Evolutionary conservation across 768 basidiomycete genomes (phyloP).

Genomic region (Chalciporus pseudorubinellus): DNA sequence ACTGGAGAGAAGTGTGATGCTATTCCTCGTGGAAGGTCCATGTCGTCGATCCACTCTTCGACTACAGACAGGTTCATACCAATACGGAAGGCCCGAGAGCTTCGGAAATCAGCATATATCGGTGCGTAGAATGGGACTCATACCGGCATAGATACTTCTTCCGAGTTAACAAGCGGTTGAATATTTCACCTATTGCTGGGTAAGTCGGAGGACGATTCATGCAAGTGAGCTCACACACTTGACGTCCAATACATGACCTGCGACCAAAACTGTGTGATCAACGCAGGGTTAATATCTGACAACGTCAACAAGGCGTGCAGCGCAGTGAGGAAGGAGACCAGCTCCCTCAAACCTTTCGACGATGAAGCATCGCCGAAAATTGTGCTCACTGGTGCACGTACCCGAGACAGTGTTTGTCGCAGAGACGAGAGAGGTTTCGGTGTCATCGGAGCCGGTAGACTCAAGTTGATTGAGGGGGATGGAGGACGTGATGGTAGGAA

Average conservation of each 20-base stretch:
- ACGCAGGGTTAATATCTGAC: conserved; percentile 86
- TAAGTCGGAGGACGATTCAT: conserved; percentile 3
- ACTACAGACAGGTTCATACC: conserved; percentile 79
- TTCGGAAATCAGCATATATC: conserved; percentile 12
- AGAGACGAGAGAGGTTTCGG: conserved; percentile 66
- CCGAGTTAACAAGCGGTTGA: conserved; percentile 82
- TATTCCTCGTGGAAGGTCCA: conserved; percentile 77
- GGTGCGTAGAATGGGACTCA: conserved; percentile 12
- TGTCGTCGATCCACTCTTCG: conserved; percentile 89
- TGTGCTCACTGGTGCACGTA: conserved; percentile 49
- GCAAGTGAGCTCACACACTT: conserved; percentile 51
- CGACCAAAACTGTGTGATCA: conserved; percentile 90
- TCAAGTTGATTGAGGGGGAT: conserved; percentile 48
- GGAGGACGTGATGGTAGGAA: conserved; percentile 46
- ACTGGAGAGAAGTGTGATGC: conserved; percentile 81
- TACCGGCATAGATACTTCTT: conserved; percentile 94
- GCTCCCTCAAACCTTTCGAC: conserved; percentile 46
- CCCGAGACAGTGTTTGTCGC: conserved; percentile 58
- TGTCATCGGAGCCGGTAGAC: conserved; percentile 43
- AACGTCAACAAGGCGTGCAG: conserved; percentile 79
- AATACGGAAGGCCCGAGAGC: conserved; percentile 87
- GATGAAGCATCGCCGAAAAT: conserved; percentile 47
- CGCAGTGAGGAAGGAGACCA: conserved; percentile 81
- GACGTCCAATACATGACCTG: conserved; percentile 99
- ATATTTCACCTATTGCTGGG: conserved; percentile 62